A percentile compares a stretch with the other conserved stretches of the same genome.
Conservation (phyloP, 2,329 filamentous ascomycete species). For the Torrubiellomyces zombiae region DNA sequence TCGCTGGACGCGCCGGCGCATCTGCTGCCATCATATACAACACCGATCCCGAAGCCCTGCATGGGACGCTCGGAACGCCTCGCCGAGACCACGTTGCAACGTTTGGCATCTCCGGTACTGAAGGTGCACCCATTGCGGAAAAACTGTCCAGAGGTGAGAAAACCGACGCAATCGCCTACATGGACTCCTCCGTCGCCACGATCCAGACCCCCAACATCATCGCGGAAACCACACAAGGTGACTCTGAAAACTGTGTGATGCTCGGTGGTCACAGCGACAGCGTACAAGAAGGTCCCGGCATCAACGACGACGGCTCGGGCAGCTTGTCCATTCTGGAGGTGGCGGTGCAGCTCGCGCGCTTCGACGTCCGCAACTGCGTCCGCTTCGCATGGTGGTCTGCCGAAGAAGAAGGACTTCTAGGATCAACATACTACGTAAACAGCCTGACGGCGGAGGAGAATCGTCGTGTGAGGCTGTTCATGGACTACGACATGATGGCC, state of each 20-base stretch:
- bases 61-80: slow-evolving; percentile 52
- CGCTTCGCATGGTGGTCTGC: slow-evolving; percentile 53
- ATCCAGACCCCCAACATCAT: slow-evolving; percentile 44
- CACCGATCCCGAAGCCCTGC: slow-evolving; percentile 43
- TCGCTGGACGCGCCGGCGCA: slow-evolving; percentile 54
- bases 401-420: slow-evolving; percentile 50
- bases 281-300: slow-evolving; percentile 48
- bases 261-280: slow-evolving; percentile 48
- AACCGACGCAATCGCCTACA: slow-evolving; percentile 40
- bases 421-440: slow-evolving; percentile 44
- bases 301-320: slow-evolving; percentile 66
- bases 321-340: slow-evolving; percentile 45
- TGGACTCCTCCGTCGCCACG: slow-evolving; percentile 37
- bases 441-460: slow-evolving; percentile 41
- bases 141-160: slow-evolving; percentile 32
- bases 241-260: slow-evolving; percentile 47
- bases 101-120: slow-evolving; percentile 45
- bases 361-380: slow-evolving; percentile 45
- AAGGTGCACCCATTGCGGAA: slow-evolving; percentile 38
- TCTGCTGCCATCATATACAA: slow-evolving; percentile 60
- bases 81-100: slow-evolving; percentile 45
- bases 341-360: slow-evolving; percentile 39
- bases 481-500: slow-evolving; percentile 58
- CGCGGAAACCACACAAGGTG: slow-evolving; percentile 42
- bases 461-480: slow-evolving; percentile 44